These are phyloP conservation scores for Pseudogymnoascus verrucosus DNA, from an alignment of 2,329 filamentous ascomycete species.

Conservation along the genomic window DNA sequence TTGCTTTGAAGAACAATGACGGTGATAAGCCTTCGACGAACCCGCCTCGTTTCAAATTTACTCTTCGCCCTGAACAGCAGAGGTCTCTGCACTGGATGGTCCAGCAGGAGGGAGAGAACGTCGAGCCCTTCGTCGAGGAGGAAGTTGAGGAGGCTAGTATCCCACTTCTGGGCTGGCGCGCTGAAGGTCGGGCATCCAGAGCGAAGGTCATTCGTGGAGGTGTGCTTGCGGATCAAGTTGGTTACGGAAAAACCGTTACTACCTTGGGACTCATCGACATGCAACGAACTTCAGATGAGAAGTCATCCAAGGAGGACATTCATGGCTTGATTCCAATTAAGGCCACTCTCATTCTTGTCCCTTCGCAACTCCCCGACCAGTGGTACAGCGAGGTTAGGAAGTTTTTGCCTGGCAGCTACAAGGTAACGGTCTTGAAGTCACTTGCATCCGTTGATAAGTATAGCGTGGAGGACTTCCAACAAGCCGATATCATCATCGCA, in stretches of 20 bases:
- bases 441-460: constrained; percentile 32
- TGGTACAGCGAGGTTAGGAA: constrained; percentile 49
- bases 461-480: constrained; percentile 36
- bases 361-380: constrained; percentile 45
- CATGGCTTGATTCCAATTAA: constrained; percentile 30
- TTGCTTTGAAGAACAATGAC: constrained; percentile 37
- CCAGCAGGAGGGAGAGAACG: constrained; percentile 43
- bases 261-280: constrained; percentile 48
- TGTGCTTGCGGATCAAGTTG: constrained; percentile 55
- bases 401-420: constrained; percentile 33
- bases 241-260: constrained; percentile 59
- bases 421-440: constrained; percentile 37
- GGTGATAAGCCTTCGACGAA: constrained; percentile 26
- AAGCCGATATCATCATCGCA: constrained; percentile 47
- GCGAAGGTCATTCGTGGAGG: constrained; percentile 44
- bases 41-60: constrained; percentile 30
- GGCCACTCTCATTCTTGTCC: constrained; percentile 54
- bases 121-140: constrained; percentile 39
- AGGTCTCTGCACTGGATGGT: constrained; percentile 53
- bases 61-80: constrained; percentile 44
- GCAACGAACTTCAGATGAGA: constrained; percentile 7
- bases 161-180: constrained; percentile 44
- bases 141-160: constrained; percentile 50
- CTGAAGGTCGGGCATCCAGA: constrained; percentile 43
- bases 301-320: neutral